These are phyloP conservation scores for Thermomucor indicae-seudaticae DNA, from an alignment of 371 early-diverging fungal species.

Conservation along the genomic window DNA sequence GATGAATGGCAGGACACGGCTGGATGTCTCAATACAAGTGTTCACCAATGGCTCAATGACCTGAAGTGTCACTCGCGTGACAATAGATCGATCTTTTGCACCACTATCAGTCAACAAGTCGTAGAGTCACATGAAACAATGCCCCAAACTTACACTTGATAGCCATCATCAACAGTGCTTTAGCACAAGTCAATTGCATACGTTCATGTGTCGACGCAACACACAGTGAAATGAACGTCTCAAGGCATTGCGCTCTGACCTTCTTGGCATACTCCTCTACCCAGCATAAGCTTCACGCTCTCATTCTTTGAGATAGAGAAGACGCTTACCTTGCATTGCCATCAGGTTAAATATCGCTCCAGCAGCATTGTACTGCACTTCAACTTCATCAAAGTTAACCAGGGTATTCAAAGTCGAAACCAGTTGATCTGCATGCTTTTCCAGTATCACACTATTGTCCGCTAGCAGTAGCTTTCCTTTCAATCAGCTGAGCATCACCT, in stretches of 20 bases:
- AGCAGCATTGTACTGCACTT: slow-evolving; percentile 43
- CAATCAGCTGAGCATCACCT: not conserved
- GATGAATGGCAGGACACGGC: slow-evolving; percentile 25
- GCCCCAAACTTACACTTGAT: slow-evolving; percentile 27
- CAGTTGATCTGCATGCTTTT: slow-evolving; percentile 11
- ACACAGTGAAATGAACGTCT: slow-evolving; percentile 24
- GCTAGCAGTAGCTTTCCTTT: not conserved
- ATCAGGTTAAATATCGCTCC: slow-evolving; percentile 44
- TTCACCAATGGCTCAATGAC: slow-evolving; percentile 38
- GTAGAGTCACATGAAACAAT: not conserved
- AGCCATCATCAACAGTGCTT: slow-evolving; percentile 27
- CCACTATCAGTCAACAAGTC: not conserved
- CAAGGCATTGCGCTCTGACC: slow-evolving; percentile 29
- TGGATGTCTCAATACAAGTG: slow-evolving; percentile 19
- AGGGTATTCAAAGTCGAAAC: slow-evolving; percentile 27
- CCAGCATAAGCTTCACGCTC: not conserved
- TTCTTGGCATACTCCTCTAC: slow-evolving; percentile 32
- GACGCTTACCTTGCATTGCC: slow-evolving; percentile 33
- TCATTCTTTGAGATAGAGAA: too few species aligned
- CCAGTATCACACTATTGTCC: slow-evolving; percentile 8
- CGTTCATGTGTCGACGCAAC: slow-evolving; percentile 28
- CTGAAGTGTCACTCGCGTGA: slow-evolving; percentile 24
- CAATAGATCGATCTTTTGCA: slow-evolving; percentile 24
- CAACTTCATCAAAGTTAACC: slow-evolving; percentile 28
- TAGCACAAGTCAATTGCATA: slow-evolving; percentile 37